Evolutionary conservation across 768 basidiomycete genomes (phyloP).

Genomic region (Glaciozyma martinii): DNA sequence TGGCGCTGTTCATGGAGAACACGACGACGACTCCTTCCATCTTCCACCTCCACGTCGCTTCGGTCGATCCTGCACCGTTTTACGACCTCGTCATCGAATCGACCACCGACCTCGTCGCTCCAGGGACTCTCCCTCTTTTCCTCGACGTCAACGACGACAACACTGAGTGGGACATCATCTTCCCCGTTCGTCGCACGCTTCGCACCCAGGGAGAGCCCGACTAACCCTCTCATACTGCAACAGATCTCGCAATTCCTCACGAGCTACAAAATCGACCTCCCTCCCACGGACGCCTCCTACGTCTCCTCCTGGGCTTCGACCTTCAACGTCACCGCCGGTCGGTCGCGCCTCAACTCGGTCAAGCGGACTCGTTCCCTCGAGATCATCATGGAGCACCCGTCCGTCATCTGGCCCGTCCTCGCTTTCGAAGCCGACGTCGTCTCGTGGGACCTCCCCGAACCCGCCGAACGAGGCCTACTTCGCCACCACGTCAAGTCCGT

Average conservation of each 20-base stretch:
- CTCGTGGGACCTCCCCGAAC: constrained; percentile 53
- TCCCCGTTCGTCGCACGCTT: constrained; percentile 61
- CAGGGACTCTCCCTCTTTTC: constrained; percentile 38
- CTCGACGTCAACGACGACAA: constrained; percentile 62
- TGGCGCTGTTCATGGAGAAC: constrained; percentile 75
- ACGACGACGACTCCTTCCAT: constrained; percentile 48
- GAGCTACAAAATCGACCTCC: constrained; percentile 67
- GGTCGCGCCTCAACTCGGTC: constrained; percentile 50
- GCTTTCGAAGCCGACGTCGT: constrained; percentile 87
- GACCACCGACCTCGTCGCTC: constrained; percentile 49
- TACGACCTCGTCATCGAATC: constrained; percentile 55
- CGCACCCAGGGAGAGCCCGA: not conserved
- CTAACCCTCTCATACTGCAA: constrained; percentile 19
- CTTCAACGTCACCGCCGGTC: constrained; percentile 49
- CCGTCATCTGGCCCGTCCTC: constrained; percentile 76
- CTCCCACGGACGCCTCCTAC: constrained; percentile 45
- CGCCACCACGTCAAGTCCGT: constrained; percentile 71
- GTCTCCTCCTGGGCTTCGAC: constrained; percentile 47
- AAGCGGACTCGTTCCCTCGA: constrained; percentile 63
- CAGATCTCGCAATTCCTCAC: constrained; percentile 59
- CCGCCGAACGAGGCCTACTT: constrained; percentile 60
- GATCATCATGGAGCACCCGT: constrained; percentile 63
- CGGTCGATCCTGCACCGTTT: constrained; percentile 72
- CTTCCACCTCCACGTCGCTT: constrained; percentile 67
- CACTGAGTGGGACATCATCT: constrained; percentile 77